These are phyloP conservation scores for Fusarium vanettenii DNA, from an alignment of 2,329 filamentous ascomycete genomes.

Conservation along the genomic window DNA sequence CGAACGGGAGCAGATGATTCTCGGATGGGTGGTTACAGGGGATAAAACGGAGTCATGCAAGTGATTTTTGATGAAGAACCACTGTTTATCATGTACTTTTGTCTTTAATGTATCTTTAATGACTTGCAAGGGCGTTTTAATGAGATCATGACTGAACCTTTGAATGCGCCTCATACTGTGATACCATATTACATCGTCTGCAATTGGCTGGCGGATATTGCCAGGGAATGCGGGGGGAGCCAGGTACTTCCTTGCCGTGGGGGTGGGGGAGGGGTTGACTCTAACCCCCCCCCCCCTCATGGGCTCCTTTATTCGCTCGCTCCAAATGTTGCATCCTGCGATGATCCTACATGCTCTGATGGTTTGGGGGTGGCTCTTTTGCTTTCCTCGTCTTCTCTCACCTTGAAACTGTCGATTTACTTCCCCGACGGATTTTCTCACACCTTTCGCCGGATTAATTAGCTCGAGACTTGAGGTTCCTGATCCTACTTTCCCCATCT, in stretches of 20 bases:
- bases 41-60: background rate
- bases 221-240: slow-evolving; percentile 8
- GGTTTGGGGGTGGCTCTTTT: slow-evolving; percentile 30
- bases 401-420: background rate
- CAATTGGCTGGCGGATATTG: slow-evolving; percentile 3
- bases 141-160: background rate
- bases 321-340: background rate
- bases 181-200: slow-evolving; percentile 2
- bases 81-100: background rate
- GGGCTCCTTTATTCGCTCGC: slow-evolving; percentile 18
- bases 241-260: slow-evolving; percentile 10
- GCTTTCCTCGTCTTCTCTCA: background rate
- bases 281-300: slow-evolving; percentile 25
- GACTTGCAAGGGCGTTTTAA: background rate
- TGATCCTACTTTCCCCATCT: background rate
- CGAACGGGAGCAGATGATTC: background rate
- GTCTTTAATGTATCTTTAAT: background rate
- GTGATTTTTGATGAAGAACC: background rate
- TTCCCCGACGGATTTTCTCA: background rate
- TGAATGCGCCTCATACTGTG: background rate
- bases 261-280: slow-evolving; percentile 22
- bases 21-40: background rate
- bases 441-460: background rate
- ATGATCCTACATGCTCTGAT: slow-evolving; percentile 3
- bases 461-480: background rate